These are phyloP conservation scores for Fraxinus platypoda DNA, from an alignment of 305 asterid species.

Conservation along the genomic window DNA sequence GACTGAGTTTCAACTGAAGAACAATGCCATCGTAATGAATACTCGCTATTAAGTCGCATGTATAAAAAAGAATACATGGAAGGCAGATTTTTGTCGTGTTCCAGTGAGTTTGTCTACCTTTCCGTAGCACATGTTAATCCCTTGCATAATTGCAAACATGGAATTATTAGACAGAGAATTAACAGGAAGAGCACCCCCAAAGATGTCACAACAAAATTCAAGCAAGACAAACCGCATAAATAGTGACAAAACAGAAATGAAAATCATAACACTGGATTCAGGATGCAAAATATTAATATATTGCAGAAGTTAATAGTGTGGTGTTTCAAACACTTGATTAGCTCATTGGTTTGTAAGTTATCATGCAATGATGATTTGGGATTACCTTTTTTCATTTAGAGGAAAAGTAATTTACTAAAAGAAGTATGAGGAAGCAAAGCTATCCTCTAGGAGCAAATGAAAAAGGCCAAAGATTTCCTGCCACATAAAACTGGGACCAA, in stretches of 20 bases:
- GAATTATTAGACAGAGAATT: background rate
- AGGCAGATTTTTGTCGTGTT: background rate
- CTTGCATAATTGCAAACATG: background rate
- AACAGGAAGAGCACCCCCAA: background rate
- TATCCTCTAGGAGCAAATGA: background rate
- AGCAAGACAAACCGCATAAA: background rate
- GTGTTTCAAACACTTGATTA: background rate
- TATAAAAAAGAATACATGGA: background rate
- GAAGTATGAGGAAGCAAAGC: background rate
- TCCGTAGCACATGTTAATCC: conserved; percentile 4
- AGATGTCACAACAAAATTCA: background rate
- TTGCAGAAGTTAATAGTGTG: background rate
- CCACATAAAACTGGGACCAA: background rate
- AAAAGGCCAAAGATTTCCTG: background rate
- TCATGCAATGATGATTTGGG: background rate
- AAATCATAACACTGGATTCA: background rate
- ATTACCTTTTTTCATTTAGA: background rate
- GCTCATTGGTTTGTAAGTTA: background rate
- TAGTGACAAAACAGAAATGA: background rate
- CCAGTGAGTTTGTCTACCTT: background rate
- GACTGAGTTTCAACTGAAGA: background rate
- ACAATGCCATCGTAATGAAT: background rate
- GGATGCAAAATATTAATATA: background rate
- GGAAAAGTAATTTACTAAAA: background rate
- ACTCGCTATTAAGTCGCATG: background rate